Base-by-base conservation (phyloP, 345 rosid species). In the Citrus cavaleriei region DNA sequence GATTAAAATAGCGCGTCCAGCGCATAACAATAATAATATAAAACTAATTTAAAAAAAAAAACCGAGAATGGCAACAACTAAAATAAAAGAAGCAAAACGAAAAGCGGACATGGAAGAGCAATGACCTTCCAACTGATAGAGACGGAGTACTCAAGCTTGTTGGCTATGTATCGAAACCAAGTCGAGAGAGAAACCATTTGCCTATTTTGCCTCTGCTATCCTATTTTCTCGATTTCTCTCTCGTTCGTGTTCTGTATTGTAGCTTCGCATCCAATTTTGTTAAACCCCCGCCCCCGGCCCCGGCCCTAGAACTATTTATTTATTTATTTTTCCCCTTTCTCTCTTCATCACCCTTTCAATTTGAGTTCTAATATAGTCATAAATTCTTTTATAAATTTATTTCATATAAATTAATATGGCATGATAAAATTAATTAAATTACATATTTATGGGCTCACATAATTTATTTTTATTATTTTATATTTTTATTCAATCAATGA, bases 101-200 rank as follows among this genome's bases (percentile, higher is more conserved):
- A 18, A 61, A n/a, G 67, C 57, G 38, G 18, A 46, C 54, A 75
- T 66, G 68, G 40, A 59, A 46, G 25, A 27, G 60, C 71, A 51
- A 35, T 22, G 14, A 95, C 98, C 98, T 92, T 92, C 86, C 78
- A 83, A 81, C 87, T 81, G 70, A 89, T 79, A 68, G 89, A 67
- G 77, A 86, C 75, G 67, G 98, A 91, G 84, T 93, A 93, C 58
- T 92, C 92, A 68, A 91, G 81, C 83, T 93, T 95, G 87, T 85
- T 84, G 65, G 76, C 87, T 72, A 91, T 10, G 90, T 95, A 93
- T 66, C 98, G 90, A 71, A 81, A 78, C 97, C 95, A 93, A 54
- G 97, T 93, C 80, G 93, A 79, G 60, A 87, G 79, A 74, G 95
- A 89, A 83, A 86, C 90, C 98, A 95, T 95, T 59, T 81, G 74